phyloP scores from a whole-genome alignment of 2,329 filamentous ascomycete species.

The Ophiostoma sp. region DNA sequence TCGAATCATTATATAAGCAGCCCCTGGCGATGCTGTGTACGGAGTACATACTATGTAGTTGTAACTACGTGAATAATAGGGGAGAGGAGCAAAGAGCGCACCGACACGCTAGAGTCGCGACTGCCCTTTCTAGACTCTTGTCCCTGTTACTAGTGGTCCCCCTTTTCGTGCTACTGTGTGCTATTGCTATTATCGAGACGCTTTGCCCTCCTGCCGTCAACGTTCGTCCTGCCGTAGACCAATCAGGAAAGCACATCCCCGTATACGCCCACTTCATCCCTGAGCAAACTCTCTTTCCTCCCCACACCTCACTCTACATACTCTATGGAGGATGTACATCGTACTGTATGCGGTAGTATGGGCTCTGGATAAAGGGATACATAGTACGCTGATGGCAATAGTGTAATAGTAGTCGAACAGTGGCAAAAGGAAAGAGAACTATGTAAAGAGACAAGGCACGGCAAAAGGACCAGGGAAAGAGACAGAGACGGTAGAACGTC shows the following conservation, averaged over 20 bases:
- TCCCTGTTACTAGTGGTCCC: not conserved
- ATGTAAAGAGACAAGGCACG: not conserved
- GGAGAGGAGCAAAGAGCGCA: not conserved
- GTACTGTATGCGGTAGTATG: not conserved
- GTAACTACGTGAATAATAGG: not conserved
- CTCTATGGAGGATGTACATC: not conserved
- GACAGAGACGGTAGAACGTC: not conserved
- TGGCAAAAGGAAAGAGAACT: too few relatives aligned
- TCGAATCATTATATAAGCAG: not conserved
- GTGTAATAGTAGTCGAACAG: not conserved
- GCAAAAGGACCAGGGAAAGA: conserved; percentile 4
- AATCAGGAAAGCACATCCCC: not conserved
- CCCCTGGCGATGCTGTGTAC: not conserved
- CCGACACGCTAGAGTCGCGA: conserved; percentile 3
- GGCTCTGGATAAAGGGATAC: not conserved
- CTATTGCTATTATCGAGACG: conserved; percentile 4
- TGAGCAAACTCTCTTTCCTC: conserved; percentile 5
- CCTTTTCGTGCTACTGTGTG: not conserved
- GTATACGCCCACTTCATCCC: conserved; percentile 12
- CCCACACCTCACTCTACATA: not conserved
- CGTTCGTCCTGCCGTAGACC: not conserved
- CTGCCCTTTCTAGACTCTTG: conserved; percentile 12
- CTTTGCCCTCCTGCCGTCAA: conserved; percentile 9
- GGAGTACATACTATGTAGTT: too few relatives aligned
- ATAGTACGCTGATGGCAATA: too few relatives aligned